Evolutionary conservation across 1,284 basidiomycete species (phyloP), one percentile per base, ranked within the genome.

Genomic region (Ustilago loliicola): DNA sequence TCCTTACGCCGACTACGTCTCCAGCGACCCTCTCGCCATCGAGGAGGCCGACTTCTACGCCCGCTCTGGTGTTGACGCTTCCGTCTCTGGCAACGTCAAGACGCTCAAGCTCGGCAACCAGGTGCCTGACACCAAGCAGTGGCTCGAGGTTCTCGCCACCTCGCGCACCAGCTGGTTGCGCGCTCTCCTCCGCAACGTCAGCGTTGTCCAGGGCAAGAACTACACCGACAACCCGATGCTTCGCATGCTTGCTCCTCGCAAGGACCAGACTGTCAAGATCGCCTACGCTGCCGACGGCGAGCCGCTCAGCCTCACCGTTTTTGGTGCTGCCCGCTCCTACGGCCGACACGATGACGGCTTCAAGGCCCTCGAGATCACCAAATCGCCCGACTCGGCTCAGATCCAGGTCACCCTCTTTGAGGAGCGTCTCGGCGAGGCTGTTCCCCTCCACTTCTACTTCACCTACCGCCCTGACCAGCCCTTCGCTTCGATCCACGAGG

Each of bases 401-500:
- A 96, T 98, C 87, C 87, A 91, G 59, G 89, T 97, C 63, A 92
- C 91, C 1, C 88, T 98, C 76, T 93, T 90, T 87, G 96, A 99
- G 87, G 94, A 96, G 81, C 92, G 95, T 59, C 90, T 88, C 27
- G 92, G 91, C 52, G 89, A 90, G 54, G 89, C 93, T 1, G 91
- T 98, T 25, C 94, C 96, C 15, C 91, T 99, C 40, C 86, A 88
- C 59, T 91, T 99, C 81, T 89, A 91, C 79, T 98, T 95, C 90
- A 87, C 89, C 74, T 98, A 98, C 89, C 91, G 92, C 83, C 95
- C 96, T 17, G 91, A 93, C 23, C 92, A 92, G 88, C 94, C 94
- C 47, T 97, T 90, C 80, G 93, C 94, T 5, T 95, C 96, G 34
- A 95, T 99, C 81, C 96, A 98, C 86, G 96, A 99, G 87, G 88